Base-by-base conservation (phyloP, 495 filamentous ascomycete species). In the Glarea lozoyensis region DNA sequence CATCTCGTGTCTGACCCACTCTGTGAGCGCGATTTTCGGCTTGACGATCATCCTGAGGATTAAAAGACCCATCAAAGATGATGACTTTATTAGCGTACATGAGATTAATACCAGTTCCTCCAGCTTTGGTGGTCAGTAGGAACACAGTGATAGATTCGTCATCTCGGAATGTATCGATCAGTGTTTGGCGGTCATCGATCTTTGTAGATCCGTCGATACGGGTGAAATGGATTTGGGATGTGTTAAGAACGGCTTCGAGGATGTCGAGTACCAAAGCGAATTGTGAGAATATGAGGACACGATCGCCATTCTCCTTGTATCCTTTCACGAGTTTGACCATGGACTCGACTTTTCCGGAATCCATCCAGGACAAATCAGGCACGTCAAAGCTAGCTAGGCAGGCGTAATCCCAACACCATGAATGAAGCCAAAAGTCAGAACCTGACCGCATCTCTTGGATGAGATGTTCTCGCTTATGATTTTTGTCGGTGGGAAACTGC, bases 1-100 rank as follows among this genome's bases (percentile, higher is more conserved):
- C 92, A 13, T 88, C 83, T 19, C 84, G 65, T 7, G 72, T 88
- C 60, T 98, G 92, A 1, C 92, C 93, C 10, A 98, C 85, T 3
- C 92, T 79, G 64, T 98, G 92, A 1, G 92, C 92, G 15, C 92
- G 84, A 57, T 98, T 96, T 63, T 95, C 89, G 0, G 92, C 92
- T 60, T 98, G 92, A 1, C 92, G 73, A 56, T 98, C 92, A 43
- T 96, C 88, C 59, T 98, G 92, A 0, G 92, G 92, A 53, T 98
- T 98, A 62, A 97, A 96, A 21, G 76, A 82, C 39, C 83, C 85
- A 61, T 98, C 92, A 56, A 97, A 96, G 55, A 98, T 90, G 59
- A 98, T 76, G 46, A 98, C 89, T 67, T 94, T 96, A 65, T 97
- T 97, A 2, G 92, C 93, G 31, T 81, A 85, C 10, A 87, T 86